Evolutionary conservation across 495 filamentous ascomycete genomes (phyloP), one percentile per base, ranked within the genome.

Genomic region (Lepidopterella palustris): DNA sequence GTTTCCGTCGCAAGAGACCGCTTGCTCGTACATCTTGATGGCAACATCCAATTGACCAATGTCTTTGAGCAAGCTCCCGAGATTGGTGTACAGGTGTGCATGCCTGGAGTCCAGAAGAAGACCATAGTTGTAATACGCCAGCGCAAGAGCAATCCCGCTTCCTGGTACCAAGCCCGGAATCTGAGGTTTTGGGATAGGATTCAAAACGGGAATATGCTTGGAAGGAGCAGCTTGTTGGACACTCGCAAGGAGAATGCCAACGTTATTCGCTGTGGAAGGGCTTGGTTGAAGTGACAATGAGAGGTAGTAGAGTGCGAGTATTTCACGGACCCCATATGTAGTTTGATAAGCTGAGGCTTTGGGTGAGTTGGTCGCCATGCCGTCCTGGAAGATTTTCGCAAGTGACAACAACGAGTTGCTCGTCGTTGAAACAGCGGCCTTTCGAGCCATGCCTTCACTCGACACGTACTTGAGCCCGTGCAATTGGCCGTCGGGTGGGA

Each of bases 361-460:
- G 18, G 82, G 83, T 29, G 85, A 83, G 60, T 83, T 91, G 5
- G 90, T 88, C 23, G 76, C 79, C 88, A 97, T 96, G n/a, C 91
- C 87, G 75, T 99, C 93, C 72, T 99, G 93, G 64, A 95, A 97
- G 47, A 99, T 97, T 72, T 99, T 99, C 24, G 93, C 93, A 49
- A 99, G 76, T 0, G 92, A 97, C 3, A 99, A 80, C 6, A 99
- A 75, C 15, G 92, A 93, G 70, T 99, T 99, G 73, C 92, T 97
- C 3, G 92, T 96, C 3, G 92, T 97, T 5, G 90, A 91, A 10
- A 96, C 81, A 11, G 89, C 92, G 9, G 91, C 89, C 68, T 84
- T 91, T 64, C 84, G 82, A 21, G 89, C 81, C 40, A 86, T 75
- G 8, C 86, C 87, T 39, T 88, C 84, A 0, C 59, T 63, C 13